phyloP scores from a whole-genome alignment of 805 yeast genomes.

The Candida tallmaniae region DNA sequence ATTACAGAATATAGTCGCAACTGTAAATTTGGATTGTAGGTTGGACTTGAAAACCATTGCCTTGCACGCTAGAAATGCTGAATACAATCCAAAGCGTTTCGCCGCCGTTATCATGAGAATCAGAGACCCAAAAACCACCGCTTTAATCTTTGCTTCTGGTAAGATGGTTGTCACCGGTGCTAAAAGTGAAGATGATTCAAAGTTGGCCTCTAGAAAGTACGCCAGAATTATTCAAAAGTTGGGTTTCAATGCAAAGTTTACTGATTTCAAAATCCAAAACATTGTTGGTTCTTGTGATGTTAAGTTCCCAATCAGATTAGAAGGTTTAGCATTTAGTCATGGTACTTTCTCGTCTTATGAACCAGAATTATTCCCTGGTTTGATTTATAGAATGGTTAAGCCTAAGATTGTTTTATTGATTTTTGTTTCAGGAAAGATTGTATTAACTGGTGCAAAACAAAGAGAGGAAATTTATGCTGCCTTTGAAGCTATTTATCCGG shows the following conservation, averaged over 20 bases:
- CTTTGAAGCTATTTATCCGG: slow-evolving; percentile 97
- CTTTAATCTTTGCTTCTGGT: slow-evolving; percentile 95
- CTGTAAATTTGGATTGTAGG: slow-evolving; percentile 94
- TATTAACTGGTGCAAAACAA: slow-evolving; percentile 97
- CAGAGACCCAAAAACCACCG: slow-evolving; percentile 97
- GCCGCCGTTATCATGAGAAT: slow-evolving; percentile 99
- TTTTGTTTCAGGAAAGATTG: slow-evolving; percentile 96
- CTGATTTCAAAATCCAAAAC: slow-evolving; percentile 96
- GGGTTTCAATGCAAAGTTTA: slow-evolving; percentile 96
- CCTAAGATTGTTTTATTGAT: slow-evolving; percentile 95
- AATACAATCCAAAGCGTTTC: slow-evolving; percentile 96
- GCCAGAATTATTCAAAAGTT: slow-evolving; percentile 97
- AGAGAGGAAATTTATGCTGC: slow-evolving; percentile 98
- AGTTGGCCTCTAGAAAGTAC: slow-evolving; percentile 93
- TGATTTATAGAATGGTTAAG: slow-evolving; percentile 98
- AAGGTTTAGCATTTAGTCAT: slow-evolving; percentile 96
- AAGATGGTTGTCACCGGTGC: slow-evolving; percentile 99
- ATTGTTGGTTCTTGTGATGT: slow-evolving; percentile 99
- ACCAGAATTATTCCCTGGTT: slow-evolving; percentile 97
- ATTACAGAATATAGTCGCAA: slow-evolving; percentile 91
- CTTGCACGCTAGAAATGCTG: slow-evolving; percentile 97
- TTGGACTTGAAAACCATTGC: slow-evolving; percentile 96
- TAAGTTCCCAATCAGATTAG: slow-evolving; percentile 93
- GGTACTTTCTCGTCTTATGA: slow-evolving; percentile 98
- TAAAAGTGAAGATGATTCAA: slow-evolving; percentile 97